Evolutionary conservation across 495 filamentous ascomycete genomes (phyloP).

Genomic region (Xylaria curta): DNA sequence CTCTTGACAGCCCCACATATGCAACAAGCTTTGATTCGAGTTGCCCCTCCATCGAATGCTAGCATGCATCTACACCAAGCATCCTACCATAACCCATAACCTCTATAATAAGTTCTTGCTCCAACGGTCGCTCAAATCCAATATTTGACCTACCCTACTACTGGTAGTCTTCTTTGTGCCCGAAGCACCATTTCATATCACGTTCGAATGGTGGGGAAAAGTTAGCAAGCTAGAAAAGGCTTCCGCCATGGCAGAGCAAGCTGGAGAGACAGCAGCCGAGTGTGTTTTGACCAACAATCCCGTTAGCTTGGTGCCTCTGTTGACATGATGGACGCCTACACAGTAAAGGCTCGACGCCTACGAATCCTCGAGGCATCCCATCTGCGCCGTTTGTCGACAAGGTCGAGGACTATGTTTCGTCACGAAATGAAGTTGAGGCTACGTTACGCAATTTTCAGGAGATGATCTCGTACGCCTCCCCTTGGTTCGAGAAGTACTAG

Average conservation of each 20-base stretch:
- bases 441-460: constrained; percentile 95
- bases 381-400: constrained; percentile 95
- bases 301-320: background rate
- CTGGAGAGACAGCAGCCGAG: constrained; percentile 24
- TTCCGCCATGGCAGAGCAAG: constrained; percentile 23
- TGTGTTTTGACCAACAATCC: constrained; percentile 10
- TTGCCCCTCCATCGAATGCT: constrained; percentile 21
- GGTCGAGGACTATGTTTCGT: constrained; percentile 91
- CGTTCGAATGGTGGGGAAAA: background rate
- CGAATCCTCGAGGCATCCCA: constrained; percentile 94
- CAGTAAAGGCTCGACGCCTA: constrained; percentile 62
- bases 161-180: background rate
- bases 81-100: background rate
- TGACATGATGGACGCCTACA: constrained; percentile 15
- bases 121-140: background rate
- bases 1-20: background rate
- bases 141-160: background rate
- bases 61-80: background rate
- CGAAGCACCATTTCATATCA: background rate
- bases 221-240: background rate
- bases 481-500: background rate
- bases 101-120: background rate
- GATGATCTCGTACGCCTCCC: constrained; percentile 85
- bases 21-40: background rate
- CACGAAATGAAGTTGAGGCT: constrained; percentile 83